phyloP scores from a whole-genome alignment of 352 stramenopile species.

The Pythium volutum region DNA sequence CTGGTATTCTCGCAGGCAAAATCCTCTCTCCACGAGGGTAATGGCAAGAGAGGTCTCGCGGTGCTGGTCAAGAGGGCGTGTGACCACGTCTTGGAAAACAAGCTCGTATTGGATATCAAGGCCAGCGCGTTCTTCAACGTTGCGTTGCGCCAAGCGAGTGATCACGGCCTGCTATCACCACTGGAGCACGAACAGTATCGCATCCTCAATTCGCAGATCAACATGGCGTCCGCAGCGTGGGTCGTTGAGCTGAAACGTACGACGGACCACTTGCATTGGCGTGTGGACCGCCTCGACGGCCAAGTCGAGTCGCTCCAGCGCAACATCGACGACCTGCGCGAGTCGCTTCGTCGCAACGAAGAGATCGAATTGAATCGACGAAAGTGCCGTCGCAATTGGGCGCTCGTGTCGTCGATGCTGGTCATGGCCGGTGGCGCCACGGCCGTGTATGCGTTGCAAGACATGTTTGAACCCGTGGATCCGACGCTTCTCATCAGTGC shows the following conservation, averaged over 20 bases:
- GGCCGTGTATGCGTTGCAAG: constrained; percentile 9
- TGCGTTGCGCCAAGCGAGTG: constrained; percentile 6
- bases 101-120: constrained; percentile 19
- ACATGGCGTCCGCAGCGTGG: constrained; percentile 20
- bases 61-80: background rate
- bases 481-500: constrained; percentile 5
- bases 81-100: constrained; percentile 13
- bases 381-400: constrained; percentile 11
- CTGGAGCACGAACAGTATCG: constrained; percentile 17
- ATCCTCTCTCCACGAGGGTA: constrained; percentile 1
- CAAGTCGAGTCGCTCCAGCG: constrained; percentile 13
- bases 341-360: constrained; percentile 13
- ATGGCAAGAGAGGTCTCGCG: background rate
- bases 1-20: constrained; percentile 5
- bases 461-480: constrained; percentile 11
- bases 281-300: constrained; percentile 7
- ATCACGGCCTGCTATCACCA: background rate
- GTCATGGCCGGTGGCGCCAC: constrained; percentile 10
- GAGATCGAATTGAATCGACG: constrained; percentile 7
- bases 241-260: constrained; percentile 17
- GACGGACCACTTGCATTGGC: constrained; percentile 18
- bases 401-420: constrained; percentile 11
- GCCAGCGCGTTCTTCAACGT: constrained; percentile 21
- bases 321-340: constrained; percentile 10
- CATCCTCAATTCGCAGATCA: constrained; percentile 15